Conservation (phyloP, 2,329 filamentous ascomycete genomes). For the Tricladium varicosporioides region DNA sequence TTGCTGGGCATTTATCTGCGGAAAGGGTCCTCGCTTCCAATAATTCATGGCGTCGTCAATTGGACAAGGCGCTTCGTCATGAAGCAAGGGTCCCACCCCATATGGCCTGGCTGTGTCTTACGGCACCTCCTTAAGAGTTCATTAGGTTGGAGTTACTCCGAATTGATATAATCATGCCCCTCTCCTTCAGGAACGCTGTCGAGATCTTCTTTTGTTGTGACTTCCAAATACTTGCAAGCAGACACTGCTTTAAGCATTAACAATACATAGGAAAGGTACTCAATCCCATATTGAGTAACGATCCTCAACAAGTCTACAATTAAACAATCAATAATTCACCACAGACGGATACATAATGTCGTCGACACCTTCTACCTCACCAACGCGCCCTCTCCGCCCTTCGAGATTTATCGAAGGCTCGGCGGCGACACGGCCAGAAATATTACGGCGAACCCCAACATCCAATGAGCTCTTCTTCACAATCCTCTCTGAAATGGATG, state of each 20-base stretch:
- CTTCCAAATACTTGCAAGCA: too few species aligned
- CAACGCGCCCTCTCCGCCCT: constrained; percentile 5
- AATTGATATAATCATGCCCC: neutral
- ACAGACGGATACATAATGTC: neutral
- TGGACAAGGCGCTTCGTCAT: neutral
- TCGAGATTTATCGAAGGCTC: constrained; percentile 17
- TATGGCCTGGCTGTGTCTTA: neutral
- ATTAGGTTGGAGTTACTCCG: too few species aligned
- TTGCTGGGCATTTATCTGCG: neutral
- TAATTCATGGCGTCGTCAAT: neutral
- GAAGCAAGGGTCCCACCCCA: neutral
- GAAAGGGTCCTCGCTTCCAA: neutral
- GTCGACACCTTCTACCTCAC: neutral
- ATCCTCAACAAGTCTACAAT: neutral
- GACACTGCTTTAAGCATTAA: too few species aligned
- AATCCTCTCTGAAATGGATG: constrained; percentile 24
- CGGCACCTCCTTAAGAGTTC: neutral
- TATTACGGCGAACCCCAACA: constrained; percentile 10
- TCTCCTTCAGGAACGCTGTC: neutral
- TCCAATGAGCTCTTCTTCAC: constrained; percentile 12
- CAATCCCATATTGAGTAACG: too few species aligned
- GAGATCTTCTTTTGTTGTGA: too few species aligned
- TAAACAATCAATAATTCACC: neutral
- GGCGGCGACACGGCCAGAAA: constrained; percentile 5
- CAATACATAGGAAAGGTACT: too few species aligned